Conservation (phyloP, 2,329 filamentous ascomycete species). For the Diaporthe velutina region DNA sequence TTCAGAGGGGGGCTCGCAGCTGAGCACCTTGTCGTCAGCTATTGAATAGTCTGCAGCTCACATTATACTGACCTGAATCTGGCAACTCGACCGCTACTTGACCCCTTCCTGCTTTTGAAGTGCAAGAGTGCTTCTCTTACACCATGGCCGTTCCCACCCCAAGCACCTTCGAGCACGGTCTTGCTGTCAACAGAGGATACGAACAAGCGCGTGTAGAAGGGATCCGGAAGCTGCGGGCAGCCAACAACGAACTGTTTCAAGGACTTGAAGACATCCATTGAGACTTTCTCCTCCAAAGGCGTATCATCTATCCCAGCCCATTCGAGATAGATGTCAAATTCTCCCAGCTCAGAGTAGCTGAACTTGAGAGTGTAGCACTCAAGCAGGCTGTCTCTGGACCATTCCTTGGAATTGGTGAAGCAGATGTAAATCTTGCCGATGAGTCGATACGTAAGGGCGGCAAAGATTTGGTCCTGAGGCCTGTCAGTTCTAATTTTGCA, state of each 20-base stretch:
- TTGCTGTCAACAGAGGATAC: slow-evolving; percentile 5
- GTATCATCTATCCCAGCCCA: not conserved
- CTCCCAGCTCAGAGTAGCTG: slow-evolving; percentile 13
- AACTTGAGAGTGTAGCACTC: slow-evolving; percentile 36
- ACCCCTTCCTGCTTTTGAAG: not conserved
- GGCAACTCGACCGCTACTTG: slow-evolving; percentile 6
- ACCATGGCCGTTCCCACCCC: not conserved
- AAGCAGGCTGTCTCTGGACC: slow-evolving; percentile 9
- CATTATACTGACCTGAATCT: slow-evolving; percentile 5
- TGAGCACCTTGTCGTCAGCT: not conserved
- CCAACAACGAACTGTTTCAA: slow-evolving; percentile 17
- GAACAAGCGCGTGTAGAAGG: slow-evolving; percentile 22
- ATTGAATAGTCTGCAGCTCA: not conserved
- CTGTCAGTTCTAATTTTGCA: not conserved
- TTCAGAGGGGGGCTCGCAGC: not conserved
- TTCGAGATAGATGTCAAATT: slow-evolving; percentile 12
- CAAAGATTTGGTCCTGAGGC: slow-evolving; percentile 2
- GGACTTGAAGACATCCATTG: not conserved
- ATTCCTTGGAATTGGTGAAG: slow-evolving; percentile 24
- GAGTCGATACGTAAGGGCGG: slow-evolving; percentile 13
- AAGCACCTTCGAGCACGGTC: not conserved
- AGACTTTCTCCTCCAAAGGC: not conserved
- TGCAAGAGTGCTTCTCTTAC: not conserved
- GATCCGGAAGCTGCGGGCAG: slow-evolving; percentile 21
- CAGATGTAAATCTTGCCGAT: slow-evolving; percentile 30